phyloP scores from a whole-genome alignment of 2,329 filamentous ascomycete genomes.

The Nemania diffusa region DNA sequence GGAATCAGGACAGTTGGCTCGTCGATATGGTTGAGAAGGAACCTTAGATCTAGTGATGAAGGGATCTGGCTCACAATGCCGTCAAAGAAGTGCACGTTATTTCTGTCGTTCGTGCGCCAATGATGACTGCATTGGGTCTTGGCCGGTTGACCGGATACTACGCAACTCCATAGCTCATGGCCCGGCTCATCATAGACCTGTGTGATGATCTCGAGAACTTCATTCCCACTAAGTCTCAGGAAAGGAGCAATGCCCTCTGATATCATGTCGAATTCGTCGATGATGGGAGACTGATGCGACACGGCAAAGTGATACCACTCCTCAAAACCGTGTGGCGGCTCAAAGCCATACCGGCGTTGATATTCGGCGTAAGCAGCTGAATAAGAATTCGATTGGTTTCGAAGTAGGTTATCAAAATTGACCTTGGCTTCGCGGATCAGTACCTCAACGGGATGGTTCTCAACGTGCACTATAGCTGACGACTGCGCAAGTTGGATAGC shows the following conservation, averaged over 20 bases:
- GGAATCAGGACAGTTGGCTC: slow-evolving; percentile 57
- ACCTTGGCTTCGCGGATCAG: slow-evolving; percentile 46
- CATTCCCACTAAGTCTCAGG: slow-evolving; percentile 51
- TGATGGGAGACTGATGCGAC: slow-evolving; percentile 55
- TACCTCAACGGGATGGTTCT: slow-evolving; percentile 52
- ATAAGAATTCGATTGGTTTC: slow-evolving; percentile 54
- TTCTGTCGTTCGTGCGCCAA: slow-evolving; percentile 48
- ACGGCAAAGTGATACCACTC: slow-evolving; percentile 58
- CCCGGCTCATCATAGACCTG: slow-evolving; percentile 39
- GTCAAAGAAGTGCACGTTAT: slow-evolving; percentile 49
- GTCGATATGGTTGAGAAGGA: slow-evolving; percentile 61
- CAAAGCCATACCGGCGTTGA: slow-evolving; percentile 53
- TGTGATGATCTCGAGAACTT: slow-evolving; percentile 47
- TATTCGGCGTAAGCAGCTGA: slow-evolving; percentile 55
- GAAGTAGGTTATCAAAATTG: slow-evolving; percentile 48
- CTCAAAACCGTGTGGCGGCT: slow-evolving; percentile 60
- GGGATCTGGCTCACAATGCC: slow-evolving; percentile 44
- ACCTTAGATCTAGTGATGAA: slow-evolving; percentile 52
- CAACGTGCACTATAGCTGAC: slow-evolving; percentile 12
- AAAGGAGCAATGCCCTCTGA: slow-evolving; percentile 55
- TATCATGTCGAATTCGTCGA: slow-evolving; percentile 62
- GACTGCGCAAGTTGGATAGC: slow-evolving; percentile 40
- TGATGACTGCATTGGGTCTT: slow-evolving; percentile 51
- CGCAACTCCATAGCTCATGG: slow-evolving; percentile 54
- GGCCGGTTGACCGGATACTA: slow-evolving; percentile 41